Percentiles rank a stretch among this genome's conserved stretches.
Evolutionary conservation across 257 asterid genomes (phyloP).

Genomic region (Lithospermum erythrorhizon): DNA sequence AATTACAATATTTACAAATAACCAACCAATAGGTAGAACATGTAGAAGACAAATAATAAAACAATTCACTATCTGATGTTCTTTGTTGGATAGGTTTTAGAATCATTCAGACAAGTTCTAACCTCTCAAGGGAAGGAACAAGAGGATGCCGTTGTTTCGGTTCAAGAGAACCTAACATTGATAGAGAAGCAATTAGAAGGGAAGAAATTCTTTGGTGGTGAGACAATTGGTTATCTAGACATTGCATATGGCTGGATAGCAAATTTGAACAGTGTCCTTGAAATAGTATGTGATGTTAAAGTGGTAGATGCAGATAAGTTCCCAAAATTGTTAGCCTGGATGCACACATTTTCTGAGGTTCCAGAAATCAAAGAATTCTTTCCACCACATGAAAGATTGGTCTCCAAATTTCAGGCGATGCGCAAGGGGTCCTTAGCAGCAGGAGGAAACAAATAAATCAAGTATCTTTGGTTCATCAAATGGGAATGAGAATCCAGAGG

Average conservation of each 20-base stretch:
- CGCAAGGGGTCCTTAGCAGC: conserved; percentile 23
- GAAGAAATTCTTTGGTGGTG: conserved; percentile 52
- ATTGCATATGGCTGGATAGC: conserved; percentile 47
- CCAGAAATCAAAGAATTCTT: conserved; percentile 39
- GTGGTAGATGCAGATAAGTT: conserved; percentile 30
- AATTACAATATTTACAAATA: too few relatives aligned
- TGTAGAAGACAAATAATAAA: too few relatives aligned
- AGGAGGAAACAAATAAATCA: too few relatives aligned
- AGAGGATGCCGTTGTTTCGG: conserved; percentile 28
- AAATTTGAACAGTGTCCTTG: conserved; percentile 30
- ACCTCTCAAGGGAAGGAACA: conserved; percentile 26
- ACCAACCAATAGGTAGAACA: too few relatives aligned
- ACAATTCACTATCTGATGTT: too few relatives aligned
- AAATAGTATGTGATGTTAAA: conserved; percentile 29
- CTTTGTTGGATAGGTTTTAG: conserved; percentile 20
- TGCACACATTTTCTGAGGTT: conserved; percentile 27
- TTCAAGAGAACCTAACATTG: conserved; percentile 24
- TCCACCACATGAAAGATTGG: conserved; percentile 54
- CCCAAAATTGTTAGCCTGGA: conserved; percentile 46
- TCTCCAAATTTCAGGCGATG: conserved; percentile 32
- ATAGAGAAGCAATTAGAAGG: conserved; percentile 39
- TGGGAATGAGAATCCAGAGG: too few relatives aligned
- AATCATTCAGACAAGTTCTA: conserved; percentile 28
- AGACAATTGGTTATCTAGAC: conserved; percentile 49
- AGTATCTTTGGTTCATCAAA: too few relatives aligned